Conservation (phyloP, 495 filamentous ascomycete species). For the Aspergillus incahuasiensis region DNA sequence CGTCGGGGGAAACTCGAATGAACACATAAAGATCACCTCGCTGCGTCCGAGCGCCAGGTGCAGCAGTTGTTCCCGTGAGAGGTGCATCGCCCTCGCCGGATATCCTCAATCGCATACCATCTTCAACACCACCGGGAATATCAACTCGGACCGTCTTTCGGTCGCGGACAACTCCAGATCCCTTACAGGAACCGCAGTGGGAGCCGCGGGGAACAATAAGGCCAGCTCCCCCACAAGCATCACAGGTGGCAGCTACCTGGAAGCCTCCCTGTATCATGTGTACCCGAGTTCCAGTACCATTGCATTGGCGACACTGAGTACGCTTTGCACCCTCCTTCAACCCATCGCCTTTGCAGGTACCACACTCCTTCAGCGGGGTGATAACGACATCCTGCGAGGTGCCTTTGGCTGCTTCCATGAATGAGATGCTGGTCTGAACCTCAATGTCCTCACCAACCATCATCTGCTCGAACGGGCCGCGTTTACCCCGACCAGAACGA, state of each 20-base stretch:
- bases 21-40: conserved; percentile 85
- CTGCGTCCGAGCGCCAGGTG: conserved; percentile 52
- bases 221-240: conserved; percentile 72
- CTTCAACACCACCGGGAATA: conserved; percentile 90
- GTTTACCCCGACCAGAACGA: conserved; percentile 49
- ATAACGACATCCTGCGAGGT: conserved; percentile 72
- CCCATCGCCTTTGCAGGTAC: conserved; percentile 76
- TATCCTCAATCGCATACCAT: conserved; percentile 86
- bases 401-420: conserved; percentile 95
- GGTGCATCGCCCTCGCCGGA: conserved; percentile 82
- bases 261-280: conserved; percentile 90
- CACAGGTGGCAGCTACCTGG: conserved; percentile 89
- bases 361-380: conserved; percentile 70
- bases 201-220: conserved; percentile 65
- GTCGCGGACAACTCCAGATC: conserved; percentile 74
- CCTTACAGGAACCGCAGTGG: conserved; percentile 72
- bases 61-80: conserved; percentile 57
- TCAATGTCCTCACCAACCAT: conserved; percentile 90
- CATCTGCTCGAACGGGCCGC: conserved; percentile 66
- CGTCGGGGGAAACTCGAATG: conserved; percentile 76
- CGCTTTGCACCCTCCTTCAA: conserved; percentile 74
- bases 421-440: conserved; percentile 84
- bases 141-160: conserved; percentile 76
- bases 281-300: conserved; percentile 79
- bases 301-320: conserved; percentile 70